Evolutionary conservation across 345 rosid genomes (phyloP).

Genomic region (Syzygium grande): DNA sequence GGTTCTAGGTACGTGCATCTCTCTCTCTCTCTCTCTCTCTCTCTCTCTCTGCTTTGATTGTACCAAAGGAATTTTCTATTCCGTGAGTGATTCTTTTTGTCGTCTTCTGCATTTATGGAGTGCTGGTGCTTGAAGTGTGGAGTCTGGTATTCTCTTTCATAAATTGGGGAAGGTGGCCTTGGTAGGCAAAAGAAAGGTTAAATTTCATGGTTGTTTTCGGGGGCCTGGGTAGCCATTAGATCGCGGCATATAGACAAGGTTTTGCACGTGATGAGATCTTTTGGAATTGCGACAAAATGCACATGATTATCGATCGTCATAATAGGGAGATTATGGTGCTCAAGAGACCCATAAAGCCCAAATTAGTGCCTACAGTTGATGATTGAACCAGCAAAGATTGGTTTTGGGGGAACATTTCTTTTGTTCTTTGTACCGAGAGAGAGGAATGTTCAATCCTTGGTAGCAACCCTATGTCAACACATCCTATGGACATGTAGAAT

Average conservation of each 20-base stretch:
- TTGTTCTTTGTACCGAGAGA: not conserved
- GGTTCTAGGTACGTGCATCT: not conserved
- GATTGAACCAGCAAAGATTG: constrained; percentile 10
- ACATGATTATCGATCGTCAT: not conserved
- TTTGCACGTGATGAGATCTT: not conserved
- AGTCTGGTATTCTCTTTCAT: not conserved
- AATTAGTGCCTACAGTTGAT: not conserved
- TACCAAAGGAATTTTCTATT: not conserved
- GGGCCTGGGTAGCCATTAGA: not conserved
- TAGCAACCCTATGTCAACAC: not conserved
- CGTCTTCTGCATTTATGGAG: not conserved
- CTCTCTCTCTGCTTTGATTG: not conserved
- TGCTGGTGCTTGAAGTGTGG: not conserved
- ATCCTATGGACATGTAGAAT: not conserved
- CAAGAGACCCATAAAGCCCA: not conserved
- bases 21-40: not conserved
- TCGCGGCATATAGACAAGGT: not conserved
- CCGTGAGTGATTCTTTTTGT: not conserved
- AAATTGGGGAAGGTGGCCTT: not conserved
- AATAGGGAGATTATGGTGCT: not conserved
- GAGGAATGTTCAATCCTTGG: not conserved
- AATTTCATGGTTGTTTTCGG: constrained; percentile 1
- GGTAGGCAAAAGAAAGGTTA: not conserved
- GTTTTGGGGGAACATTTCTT: not conserved
- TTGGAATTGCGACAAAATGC: not conserved